Evolutionary conservation across 352 stramenopile species (phyloP).

Genomic region (Globisporangium radiosum): DNA sequence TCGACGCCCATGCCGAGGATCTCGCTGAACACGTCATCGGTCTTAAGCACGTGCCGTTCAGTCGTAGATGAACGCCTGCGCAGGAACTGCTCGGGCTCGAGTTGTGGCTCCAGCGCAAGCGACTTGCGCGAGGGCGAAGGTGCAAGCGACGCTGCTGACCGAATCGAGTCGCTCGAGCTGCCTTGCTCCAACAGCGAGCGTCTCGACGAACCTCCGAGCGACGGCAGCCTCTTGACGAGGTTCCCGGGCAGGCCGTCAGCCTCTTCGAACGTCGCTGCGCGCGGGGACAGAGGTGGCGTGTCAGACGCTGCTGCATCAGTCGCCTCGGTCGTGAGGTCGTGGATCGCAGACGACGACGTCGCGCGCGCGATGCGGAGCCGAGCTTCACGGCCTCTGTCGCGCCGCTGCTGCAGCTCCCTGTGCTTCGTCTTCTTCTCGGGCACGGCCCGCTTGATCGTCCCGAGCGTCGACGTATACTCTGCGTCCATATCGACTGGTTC

Average conservation of each 20-base stretch:
- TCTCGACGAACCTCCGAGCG: conserved; percentile 2
- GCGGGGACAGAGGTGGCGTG: background rate
- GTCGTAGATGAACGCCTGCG: conserved; percentile 21
- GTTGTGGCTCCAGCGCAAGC: conserved; percentile 6
- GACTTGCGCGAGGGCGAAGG: conserved; percentile 4
- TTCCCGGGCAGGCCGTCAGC: background rate
- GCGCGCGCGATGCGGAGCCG: conserved; percentile 24
- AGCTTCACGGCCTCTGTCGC: conserved; percentile 46
- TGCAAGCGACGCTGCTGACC: background rate
- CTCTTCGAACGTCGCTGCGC: conserved; percentile 8
- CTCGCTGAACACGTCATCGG: conserved; percentile 27
- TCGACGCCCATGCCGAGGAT: conserved; percentile 41
- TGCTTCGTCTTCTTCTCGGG: conserved; percentile 65
- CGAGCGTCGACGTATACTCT: background rate
- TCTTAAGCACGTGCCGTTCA: conserved; percentile 36
- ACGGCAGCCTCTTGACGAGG: conserved; percentile 4
- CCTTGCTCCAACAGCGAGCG: background rate
- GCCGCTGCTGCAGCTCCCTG: conserved; percentile 47
- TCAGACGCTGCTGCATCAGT: background rate
- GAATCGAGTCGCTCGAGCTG: background rate
- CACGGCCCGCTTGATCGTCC: conserved; percentile 12
- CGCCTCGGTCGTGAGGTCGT: background rate
- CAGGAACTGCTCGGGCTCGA: conserved; percentile 55
- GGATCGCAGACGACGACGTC: conserved; percentile 4
- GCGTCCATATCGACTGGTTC: background rate